Percentiles rank a stretch among this genome's conserved stretches.
These are phyloP conservation scores for Talaromyces sp. DNA, from an alignment of 2,329 filamentous ascomycete genomes.

Conservation along the genomic window DNA sequence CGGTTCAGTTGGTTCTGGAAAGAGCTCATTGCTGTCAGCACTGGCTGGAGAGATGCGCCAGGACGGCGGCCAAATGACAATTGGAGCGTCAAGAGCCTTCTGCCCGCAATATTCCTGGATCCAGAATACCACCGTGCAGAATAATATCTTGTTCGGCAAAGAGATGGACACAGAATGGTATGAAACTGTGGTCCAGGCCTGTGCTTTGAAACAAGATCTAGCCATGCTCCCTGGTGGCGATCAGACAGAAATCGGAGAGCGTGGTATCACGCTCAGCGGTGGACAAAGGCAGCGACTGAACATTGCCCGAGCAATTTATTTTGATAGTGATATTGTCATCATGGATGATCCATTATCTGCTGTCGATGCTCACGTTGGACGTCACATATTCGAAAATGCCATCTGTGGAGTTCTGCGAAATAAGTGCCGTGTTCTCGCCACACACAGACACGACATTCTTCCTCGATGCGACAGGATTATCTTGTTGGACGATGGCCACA, in stretches of 20 bases:
- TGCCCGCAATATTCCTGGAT: slow-evolving; percentile 60
- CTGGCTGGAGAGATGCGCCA: slow-evolving; percentile 2
- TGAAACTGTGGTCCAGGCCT: slow-evolving; percentile 55
- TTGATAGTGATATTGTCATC: slow-evolving; percentile 50
- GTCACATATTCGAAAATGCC: slow-evolving; percentile 8
- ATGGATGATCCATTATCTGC: slow-evolving; percentile 45
- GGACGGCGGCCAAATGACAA: neutral
- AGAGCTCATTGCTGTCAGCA: slow-evolving; percentile 1
- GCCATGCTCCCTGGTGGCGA: slow-evolving; percentile 53
- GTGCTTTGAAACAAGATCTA: slow-evolving; percentile 54
- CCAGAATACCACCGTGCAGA: slow-evolving; percentile 59
- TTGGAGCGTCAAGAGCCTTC: slow-evolving; percentile 24
- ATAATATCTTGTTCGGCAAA: slow-evolving; percentile 61
- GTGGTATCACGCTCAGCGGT: slow-evolving; percentile 58
- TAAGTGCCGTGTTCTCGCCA: neutral
- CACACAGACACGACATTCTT: neutral
- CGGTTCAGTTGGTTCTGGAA: slow-evolving; percentile 2
- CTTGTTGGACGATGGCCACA: neutral
- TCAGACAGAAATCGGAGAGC: slow-evolving; percentile 56
- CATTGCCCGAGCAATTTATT: slow-evolving; percentile 54
- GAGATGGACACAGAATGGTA: slow-evolving; percentile 53
- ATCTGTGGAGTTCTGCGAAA: slow-evolving; percentile 8
- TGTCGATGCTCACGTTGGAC: slow-evolving; percentile 9
- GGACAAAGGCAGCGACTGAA: slow-evolving; percentile 60
- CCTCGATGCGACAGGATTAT: neutral